phyloP scores from a whole-genome alignment of 108 stramenopile species.

The Cyclotella atomus region DNA sequence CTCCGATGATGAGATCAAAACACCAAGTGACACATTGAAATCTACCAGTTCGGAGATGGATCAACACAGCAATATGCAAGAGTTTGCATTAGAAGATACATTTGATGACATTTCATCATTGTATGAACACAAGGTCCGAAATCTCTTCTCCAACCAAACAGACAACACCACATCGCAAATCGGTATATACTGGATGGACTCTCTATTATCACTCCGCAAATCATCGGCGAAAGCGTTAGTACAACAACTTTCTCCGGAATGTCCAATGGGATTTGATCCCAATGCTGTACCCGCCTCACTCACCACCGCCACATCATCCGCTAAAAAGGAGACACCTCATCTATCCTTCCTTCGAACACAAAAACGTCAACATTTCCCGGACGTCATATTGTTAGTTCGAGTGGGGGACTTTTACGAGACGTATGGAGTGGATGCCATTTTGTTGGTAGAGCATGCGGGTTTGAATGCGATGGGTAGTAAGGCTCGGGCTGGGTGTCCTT shows the following conservation, averaged over 20 bases:
- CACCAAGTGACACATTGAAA: neutral
- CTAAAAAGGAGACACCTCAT: slow-evolving; percentile 48
- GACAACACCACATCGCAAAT: slow-evolving; percentile 25
- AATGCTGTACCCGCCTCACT: slow-evolving; percentile 32
- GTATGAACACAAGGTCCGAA: neutral
- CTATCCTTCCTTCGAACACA: slow-evolving; percentile 69
- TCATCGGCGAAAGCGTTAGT: slow-evolving; percentile 67
- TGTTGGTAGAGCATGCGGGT: slow-evolving; percentile 94
- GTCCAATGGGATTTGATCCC: slow-evolving; percentile 88
- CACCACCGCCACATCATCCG: neutral
- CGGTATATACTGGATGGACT: slow-evolving; percentile 71
- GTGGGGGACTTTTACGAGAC: slow-evolving; percentile 98
- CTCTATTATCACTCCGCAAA: slow-evolving; percentile 60
- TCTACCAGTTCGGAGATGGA: neutral
- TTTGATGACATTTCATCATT: neutral
- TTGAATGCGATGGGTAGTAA: slow-evolving; percentile 96
- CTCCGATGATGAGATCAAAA: neutral
- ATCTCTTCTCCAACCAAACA: neutral
- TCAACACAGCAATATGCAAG: neutral
- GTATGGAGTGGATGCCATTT: slow-evolving; percentile 92
- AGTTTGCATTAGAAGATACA: neutral
- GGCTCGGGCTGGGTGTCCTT: slow-evolving; percentile 93
- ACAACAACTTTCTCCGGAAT: slow-evolving; percentile 56
- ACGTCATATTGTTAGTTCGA: slow-evolving; percentile 74
- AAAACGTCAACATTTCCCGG: slow-evolving; percentile 59